These are phyloP conservation scores for Penicillium desertorum DNA, from an alignment of 495 filamentous ascomycete species.

Conservation along the genomic window DNA sequence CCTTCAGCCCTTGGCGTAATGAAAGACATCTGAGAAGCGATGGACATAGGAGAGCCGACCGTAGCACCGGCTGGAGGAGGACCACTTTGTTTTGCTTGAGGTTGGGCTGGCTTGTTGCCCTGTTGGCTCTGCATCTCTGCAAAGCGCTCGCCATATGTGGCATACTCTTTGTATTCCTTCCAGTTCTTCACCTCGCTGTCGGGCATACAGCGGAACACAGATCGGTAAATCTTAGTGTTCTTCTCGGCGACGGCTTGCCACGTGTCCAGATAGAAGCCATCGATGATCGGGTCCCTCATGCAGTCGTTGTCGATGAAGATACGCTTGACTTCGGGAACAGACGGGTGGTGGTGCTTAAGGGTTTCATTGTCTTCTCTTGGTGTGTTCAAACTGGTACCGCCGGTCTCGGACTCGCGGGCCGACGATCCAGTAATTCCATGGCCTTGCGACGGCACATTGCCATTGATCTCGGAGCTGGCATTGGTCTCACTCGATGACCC, in stretches of 20 bases:
- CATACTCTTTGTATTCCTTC: constrained; percentile 90
- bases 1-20: constrained; percentile 25
- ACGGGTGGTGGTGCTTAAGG: constrained; percentile 51
- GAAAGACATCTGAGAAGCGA: constrained; percentile 24
- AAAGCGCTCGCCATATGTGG: constrained; percentile 76
- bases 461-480: constrained; percentile 31
- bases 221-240: constrained; percentile 89
- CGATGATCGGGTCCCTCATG: constrained; percentile 79
- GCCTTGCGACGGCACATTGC: constrained; percentile 14
- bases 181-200: constrained; percentile 91
- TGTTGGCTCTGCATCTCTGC: constrained; percentile 63
- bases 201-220: constrained; percentile 95
- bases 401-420: constrained; percentile 77
- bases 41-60: constrained; percentile 24
- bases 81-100: constrained; percentile 41
- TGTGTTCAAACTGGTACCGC: constrained; percentile 47
- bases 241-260: constrained; percentile 90
- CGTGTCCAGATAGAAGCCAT: constrained; percentile 79
- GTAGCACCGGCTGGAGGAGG: constrained; percentile 28
- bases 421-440: constrained; percentile 35
- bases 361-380: constrained; percentile 45
- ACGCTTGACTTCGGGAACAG: constrained; percentile 65
- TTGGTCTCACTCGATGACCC: constrained; percentile 49
- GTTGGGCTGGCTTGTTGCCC: constrained; percentile 35
- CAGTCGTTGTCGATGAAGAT: constrained; percentile 65